These are phyloP conservation scores for Penicillium fuscoglaucum DNA, from an alignment of 2,329 filamentous ascomycete genomes.

Conservation along the genomic window DNA sequence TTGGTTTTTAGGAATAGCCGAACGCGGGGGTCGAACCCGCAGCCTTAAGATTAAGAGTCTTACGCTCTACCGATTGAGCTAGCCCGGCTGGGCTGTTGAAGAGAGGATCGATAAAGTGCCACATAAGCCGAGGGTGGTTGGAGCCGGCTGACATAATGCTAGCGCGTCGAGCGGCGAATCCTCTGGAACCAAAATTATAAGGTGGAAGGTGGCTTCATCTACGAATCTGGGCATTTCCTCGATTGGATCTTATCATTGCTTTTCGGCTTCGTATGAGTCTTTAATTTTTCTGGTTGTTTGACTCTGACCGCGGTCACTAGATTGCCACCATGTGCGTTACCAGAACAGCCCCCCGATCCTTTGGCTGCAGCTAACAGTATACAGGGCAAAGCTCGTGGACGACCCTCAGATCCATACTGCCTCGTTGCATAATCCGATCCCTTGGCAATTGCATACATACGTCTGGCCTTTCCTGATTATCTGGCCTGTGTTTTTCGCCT, in stretches of 20 bases:
- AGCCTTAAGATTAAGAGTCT: conserved; percentile 52
- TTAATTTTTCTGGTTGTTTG: conserved; percentile 25
- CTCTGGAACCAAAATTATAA: conserved; percentile 24
- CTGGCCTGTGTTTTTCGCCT: conserved; percentile 88
- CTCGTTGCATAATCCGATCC: conserved; percentile 82
- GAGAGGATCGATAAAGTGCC: fast-evolving
- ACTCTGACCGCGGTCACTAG: conserved; percentile 34
- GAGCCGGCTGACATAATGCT: conserved; percentile 20
- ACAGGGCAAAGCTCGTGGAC: conserved; percentile 81
- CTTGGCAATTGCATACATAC: conserved; percentile 79
- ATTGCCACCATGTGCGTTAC: conserved; percentile 36
- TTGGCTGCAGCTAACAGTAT: conserved; percentile 13
- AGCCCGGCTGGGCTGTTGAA: conserved; percentile 39
- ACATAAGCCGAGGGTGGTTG: background rate
- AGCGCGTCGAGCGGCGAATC: conserved; percentile 26
- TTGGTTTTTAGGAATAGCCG: conserved; percentile 34
- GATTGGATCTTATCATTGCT: conserved; percentile 11
- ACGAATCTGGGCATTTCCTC: conserved; percentile 9
- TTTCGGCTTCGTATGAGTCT: conserved; percentile 28
- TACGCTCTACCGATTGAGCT: conserved; percentile 54
- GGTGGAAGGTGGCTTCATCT: conserved; percentile 28
- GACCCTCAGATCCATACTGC: conserved; percentile 85
- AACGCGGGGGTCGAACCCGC: conserved; percentile 47
- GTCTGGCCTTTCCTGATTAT: conserved; percentile 88
- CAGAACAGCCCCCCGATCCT: conserved; percentile 1